Base-by-base conservation (phyloP, 768 basidiomycete species). In the Russula emetica region DNA sequence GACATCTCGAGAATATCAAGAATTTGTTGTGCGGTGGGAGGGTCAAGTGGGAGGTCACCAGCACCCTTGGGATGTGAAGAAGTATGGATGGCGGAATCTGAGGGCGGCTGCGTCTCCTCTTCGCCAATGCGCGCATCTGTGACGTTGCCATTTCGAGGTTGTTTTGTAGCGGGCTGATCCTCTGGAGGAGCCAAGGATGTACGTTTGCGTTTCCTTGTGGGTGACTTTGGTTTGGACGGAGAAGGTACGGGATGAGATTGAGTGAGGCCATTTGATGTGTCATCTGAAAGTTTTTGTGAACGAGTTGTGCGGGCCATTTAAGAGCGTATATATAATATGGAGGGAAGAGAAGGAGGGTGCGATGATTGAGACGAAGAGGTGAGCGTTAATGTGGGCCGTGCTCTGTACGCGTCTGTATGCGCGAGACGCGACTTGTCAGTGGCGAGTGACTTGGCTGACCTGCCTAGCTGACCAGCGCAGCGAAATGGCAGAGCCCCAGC, bases 281-380 rank as follows among this genome's bases (percentile, higher is more conserved):
- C 66, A 20, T 78, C 73, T 58, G 75, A 76, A 55, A 78, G 72
- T 50, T 79, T 76, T 38, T 83, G 78, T 69, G 86, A 87, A 71
- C 90, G 85, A 73, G 90, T 91, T 72, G 89, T 82, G 68, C 90
- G 81, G 66, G 88, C 87, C 90, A 92, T 91, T 64, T 30, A 36
- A 60, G 47, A 54, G 61, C 55, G 70, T 26, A 45, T 64, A 63
- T 64, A 56, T n/a, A 51, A 34, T 50, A 49, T 24, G 47, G 55
- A 44, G 49, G 64, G 52, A 20, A 52, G 62, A 36, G 44, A 50
- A 51, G 22, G 6, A 10, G 9, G 51, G 7, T 20, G 20, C 26
- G 51, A 1, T 34, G 40, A 54, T 36, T 47, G 47, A 60, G 40
- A 51, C 38, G 61, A 55, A 61, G 69, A 62, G 56, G 40, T 20